Percentiles rank a stretch among this genome's conserved stretches.
Conservation (phyloP, 345 rosid genomes). For the Citrus trifoliata region DNA sequence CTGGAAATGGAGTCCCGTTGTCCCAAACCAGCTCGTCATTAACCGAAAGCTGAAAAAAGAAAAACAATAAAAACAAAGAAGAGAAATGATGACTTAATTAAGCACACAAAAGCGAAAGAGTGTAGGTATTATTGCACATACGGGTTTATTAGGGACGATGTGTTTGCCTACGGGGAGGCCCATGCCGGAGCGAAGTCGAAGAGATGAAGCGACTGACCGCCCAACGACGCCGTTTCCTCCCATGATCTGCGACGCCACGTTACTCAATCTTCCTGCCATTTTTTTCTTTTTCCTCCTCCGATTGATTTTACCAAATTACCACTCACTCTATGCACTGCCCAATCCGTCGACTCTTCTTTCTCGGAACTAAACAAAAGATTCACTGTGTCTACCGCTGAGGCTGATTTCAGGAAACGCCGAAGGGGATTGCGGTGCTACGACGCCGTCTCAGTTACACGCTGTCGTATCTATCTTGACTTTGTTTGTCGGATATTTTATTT, state of each 20-base stretch:
- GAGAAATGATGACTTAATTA: not conserved
- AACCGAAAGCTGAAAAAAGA: constrained; percentile 51
- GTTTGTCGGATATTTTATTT: too few species aligned
- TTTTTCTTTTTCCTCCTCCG: not conserved
- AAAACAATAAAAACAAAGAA: not conserved
- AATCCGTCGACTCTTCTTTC: not conserved
- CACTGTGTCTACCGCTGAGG: accelerated
- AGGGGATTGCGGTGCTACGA: not conserved
- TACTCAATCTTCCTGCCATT: constrained; percentile 87
- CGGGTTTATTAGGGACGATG: constrained; percentile 94
- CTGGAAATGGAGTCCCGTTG: constrained; percentile 88
- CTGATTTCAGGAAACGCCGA: too few species aligned
- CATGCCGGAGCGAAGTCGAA: constrained; percentile 90
- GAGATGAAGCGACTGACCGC: constrained; percentile 72
- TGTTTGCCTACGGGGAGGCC: constrained; percentile 96
- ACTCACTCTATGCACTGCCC: not conserved
- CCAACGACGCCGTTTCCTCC: constrained; percentile 80
- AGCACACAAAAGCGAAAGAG: not conserved
- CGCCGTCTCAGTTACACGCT: not conserved
- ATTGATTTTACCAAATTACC: not conserved
- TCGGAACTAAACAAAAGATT: too few species aligned
- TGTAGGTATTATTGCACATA: constrained; percentile 25
- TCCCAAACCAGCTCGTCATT: constrained; percentile 96
- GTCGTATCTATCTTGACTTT: not conserved
- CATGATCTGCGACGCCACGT: constrained; percentile 73